Evolutionary conservation across 2,329 filamentous ascomycete genomes (phyloP).

Genomic region (Xylaria sp.): DNA sequence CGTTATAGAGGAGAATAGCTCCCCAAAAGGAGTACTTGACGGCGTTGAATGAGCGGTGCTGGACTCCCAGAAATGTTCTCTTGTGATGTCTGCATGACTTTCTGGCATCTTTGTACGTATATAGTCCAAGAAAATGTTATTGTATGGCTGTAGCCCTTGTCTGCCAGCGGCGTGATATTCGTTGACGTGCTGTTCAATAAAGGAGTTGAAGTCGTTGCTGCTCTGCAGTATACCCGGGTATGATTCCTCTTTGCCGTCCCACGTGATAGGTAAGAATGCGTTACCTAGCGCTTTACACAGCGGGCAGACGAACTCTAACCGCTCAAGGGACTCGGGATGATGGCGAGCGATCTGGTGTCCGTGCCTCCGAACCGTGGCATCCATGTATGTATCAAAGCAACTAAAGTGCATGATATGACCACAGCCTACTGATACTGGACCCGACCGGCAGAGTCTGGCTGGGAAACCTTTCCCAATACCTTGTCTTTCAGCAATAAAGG

Average conservation of each 20-base stretch:
- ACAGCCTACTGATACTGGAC: constrained; percentile 88
- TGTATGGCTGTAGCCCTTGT: constrained; percentile 45
- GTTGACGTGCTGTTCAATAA: constrained; percentile 69
- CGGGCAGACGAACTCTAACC: constrained; percentile 94
- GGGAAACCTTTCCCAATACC: constrained; percentile 91
- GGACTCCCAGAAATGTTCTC: constrained; percentile 57
- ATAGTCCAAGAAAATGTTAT: constrained; percentile 53
- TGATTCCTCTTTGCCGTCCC: constrained; percentile 89
- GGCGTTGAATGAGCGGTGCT: constrained; percentile 47
- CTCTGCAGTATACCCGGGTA: constrained; percentile 78
- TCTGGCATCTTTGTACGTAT: constrained; percentile 52
- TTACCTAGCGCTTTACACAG: constrained; percentile 97
- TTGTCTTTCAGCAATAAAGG: constrained; percentile 78
- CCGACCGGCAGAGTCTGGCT: constrained; percentile 70
- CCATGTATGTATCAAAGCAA: constrained; percentile 92
- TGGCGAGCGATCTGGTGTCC: constrained; percentile 92
- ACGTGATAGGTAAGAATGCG: constrained; percentile 91
- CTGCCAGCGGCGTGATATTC: constrained; percentile 37
- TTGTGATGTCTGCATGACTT: constrained; percentile 51
- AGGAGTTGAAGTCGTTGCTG: constrained; percentile 70
- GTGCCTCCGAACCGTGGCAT: constrained; percentile 85
- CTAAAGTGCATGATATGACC: constrained; percentile 98
- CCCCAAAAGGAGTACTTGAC: constrained; percentile 55
- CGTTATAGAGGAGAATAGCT: constrained; percentile 54
- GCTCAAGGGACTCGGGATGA: constrained; percentile 82